Conservation (phyloP, 352 stramenopile genomes). For the Phytophthora pseudosyringae region DNA sequence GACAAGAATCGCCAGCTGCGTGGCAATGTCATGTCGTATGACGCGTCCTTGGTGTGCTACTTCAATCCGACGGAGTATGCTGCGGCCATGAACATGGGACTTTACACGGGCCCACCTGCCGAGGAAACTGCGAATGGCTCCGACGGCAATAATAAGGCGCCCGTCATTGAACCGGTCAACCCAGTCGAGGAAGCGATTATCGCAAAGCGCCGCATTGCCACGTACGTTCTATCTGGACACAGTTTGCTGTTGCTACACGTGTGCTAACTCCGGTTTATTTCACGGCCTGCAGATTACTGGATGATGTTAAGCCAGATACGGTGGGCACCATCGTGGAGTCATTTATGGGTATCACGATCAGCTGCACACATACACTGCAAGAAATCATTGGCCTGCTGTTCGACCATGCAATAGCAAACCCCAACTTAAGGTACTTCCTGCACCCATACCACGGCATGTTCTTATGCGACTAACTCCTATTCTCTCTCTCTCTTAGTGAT, state of each 20-base stretch:
- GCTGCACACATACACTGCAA: slow-evolving; percentile 74
- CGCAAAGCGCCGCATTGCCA: slow-evolving; percentile 56
- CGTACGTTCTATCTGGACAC: slow-evolving; percentile 38
- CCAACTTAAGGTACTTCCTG: slow-evolving; percentile 52
- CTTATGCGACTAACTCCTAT: slow-evolving; percentile 1
- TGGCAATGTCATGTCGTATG: slow-evolving; percentile 61
- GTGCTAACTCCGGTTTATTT: slow-evolving; percentile 1
- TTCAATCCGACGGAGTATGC: slow-evolving; percentile 84
- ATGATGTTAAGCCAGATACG: slow-evolving; percentile 54
- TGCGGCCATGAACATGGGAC: slow-evolving; percentile 60
- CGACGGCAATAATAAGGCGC: slow-evolving; percentile 26
- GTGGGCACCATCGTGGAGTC: slow-evolving; percentile 51
- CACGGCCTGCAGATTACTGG: slow-evolving; percentile 51
- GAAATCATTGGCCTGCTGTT: slow-evolving; percentile 73
- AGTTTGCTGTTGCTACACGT: background rate
- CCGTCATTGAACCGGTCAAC: slow-evolving; percentile 40
- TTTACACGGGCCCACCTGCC: slow-evolving; percentile 55
- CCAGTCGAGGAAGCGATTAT: slow-evolving; percentile 70
- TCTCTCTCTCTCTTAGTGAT: slow-evolving; percentile 38
- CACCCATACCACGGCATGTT: background rate
- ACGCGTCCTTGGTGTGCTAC: slow-evolving; percentile 75
- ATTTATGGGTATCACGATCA: slow-evolving; percentile 72
- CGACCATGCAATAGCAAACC: slow-evolving; percentile 73
- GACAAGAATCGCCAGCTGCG: slow-evolving; percentile 45
- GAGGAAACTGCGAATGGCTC: slow-evolving; percentile 17